Evolutionary conservation across 352 stramenopile species (phyloP).

Genomic region (Phytophthora meadii): DNA sequence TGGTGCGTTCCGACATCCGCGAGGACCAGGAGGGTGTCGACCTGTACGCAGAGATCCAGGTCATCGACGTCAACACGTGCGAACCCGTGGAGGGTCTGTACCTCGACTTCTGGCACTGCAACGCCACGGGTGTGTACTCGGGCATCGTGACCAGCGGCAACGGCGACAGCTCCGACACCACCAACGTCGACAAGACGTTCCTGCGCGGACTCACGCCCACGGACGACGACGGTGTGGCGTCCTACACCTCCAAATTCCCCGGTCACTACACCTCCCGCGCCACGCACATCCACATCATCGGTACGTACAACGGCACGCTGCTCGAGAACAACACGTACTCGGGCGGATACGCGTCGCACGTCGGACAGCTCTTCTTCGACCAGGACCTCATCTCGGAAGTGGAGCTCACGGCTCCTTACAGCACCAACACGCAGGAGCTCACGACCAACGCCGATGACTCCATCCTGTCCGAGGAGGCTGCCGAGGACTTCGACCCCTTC

Average conservation of each 20-base stretch:
- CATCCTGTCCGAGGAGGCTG: constrained; percentile 15
- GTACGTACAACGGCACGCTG: constrained; percentile 34
- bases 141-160: constrained; percentile 34
- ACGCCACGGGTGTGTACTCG: constrained; percentile 33
- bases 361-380: constrained; percentile 35
- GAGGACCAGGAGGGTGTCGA: constrained; percentile 29
- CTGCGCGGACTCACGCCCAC: constrained; percentile 28
- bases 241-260: constrained; percentile 30
- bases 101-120: constrained; percentile 41
- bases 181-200: constrained; percentile 31
- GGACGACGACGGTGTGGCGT: constrained; percentile 20
- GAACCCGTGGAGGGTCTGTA: constrained; percentile 27
- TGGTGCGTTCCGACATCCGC: constrained; percentile 27
- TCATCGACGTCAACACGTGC: constrained; percentile 40
- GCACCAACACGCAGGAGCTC: constrained; percentile 37
- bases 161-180: constrained; percentile 26
- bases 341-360: constrained; percentile 26
- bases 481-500: constrained; percentile 29
- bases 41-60: constrained; percentile 33
- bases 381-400: constrained; percentile 36
- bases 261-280: constrained; percentile 32
- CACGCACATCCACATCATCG: constrained; percentile 34
- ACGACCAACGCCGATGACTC: constrained; percentile 32
- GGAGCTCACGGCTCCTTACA: constrained; percentile 22
- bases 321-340: constrained; percentile 35